These are phyloP conservation scores for Magnusiomyces sp. DNA, from an alignment of 1,139 yeast genomes.

Conservation along the genomic window DNA sequence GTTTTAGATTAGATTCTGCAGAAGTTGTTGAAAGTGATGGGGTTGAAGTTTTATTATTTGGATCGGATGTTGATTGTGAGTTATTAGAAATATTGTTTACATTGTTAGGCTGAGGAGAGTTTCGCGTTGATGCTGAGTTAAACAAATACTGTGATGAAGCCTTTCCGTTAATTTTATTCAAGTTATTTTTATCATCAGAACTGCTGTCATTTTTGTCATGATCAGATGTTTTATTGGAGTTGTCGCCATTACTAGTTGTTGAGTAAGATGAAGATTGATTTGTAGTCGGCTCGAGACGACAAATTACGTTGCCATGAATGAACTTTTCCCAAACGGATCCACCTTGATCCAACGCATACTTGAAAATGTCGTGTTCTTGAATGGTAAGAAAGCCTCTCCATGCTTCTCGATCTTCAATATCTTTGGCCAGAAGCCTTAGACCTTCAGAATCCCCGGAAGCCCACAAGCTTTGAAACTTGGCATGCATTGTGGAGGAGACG, in stretches of 20 bases:
- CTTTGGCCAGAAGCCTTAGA: constrained; percentile 31
- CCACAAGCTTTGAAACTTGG: constrained; percentile 25
- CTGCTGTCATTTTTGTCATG: not conserved
- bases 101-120: constrained; percentile 1
- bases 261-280: not conserved
- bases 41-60: not conserved
- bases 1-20: not conserved
- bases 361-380: constrained; percentile 33
- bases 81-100: not conserved
- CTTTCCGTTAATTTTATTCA: not conserved
- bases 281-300: constrained; percentile 18
- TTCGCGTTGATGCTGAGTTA: constrained; percentile 5
- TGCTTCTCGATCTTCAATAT: constrained; percentile 31
- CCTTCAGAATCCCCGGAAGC: constrained; percentile 29
- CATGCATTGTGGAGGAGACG: constrained; percentile 6
- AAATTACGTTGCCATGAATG: constrained; percentile 28
- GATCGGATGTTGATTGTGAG: not conserved
- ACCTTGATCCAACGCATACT: constrained; percentile 27
- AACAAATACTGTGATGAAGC: not conserved
- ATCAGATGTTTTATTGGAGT: not conserved
- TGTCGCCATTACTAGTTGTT: not conserved
- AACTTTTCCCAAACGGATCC: constrained; percentile 31
- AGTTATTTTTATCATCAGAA: not conserved
- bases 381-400: constrained; percentile 35
- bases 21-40: constrained; percentile 6